Base-by-base conservation (phyloP, 768 basidiomycete species). In the Boletus coccyginus region DNA sequence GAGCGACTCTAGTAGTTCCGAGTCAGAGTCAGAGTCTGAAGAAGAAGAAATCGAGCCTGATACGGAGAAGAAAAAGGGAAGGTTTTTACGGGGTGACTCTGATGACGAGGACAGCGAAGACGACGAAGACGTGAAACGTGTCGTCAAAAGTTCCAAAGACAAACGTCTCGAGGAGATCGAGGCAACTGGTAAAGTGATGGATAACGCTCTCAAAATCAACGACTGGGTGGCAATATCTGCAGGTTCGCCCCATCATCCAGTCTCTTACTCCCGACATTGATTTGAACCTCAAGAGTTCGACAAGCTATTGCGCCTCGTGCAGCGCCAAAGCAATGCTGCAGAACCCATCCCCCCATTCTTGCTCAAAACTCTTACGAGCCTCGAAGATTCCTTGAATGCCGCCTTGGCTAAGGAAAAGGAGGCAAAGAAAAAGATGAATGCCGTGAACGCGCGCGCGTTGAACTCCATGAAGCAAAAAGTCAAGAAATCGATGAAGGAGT, bases 391-490 rank as follows among this genome's bases (percentile, higher is more conserved):
- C 11, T 74, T 97, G 63, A 88, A 84, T 62, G 76, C 73, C 27
- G 85, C 92, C 7, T 73, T 91, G 42, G 77, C 86, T 11, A 91
- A 91, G 70, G 94, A 97, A 73, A 96, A 95, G 72, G 87, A 89
- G 57, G 72, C 92, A 11, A 90, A 91, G 76, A 97, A 98, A 76
- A 98, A 97, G 76, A 92, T 95, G 88, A 96, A 94, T 62, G 90
- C 93, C 2, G 88, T 82, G 59, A 95, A 95, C 65, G 91, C 94
- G 40, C 94, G 92, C 66, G 93, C 94, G 3, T 81, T 98, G 61
- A 98, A 93, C 50, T 90, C 90, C n/a, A 90, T 98, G 87, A 98
- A 95, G 75, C 96, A 98, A 75, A 97, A 95, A 73, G 81, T 98
- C 53, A 95, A 90, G 77, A 98, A 95, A 77, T 81, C 88, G 11